A percentile compares a stretch with the other conserved stretches of the same genome.
Conservation (phyloP, 1,284 basidiomycete genomes). For the Cutaneotrichosporon cavernicola region DNA sequence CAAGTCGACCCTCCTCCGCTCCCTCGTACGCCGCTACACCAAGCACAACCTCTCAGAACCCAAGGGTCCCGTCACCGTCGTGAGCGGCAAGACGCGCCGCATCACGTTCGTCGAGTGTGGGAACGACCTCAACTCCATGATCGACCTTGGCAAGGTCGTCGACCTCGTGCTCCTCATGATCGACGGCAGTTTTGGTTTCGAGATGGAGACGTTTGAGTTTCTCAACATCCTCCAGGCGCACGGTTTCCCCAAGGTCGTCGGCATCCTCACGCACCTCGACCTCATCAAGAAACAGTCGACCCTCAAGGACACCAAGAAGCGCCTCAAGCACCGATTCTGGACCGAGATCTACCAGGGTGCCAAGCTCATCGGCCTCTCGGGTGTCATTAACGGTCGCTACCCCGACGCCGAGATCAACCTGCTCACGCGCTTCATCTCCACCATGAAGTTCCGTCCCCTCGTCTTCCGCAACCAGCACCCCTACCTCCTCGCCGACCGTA, state of each 20-base stretch:
- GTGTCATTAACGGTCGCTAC: slow-evolving; percentile 96
- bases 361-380: slow-evolving; percentile 96
- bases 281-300: slow-evolving; percentile 90
- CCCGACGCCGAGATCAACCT: slow-evolving; percentile 97
- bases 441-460: slow-evolving; percentile 98
- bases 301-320: slow-evolving; percentile 87
- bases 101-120: slow-evolving; percentile 97
- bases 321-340: slow-evolving; percentile 99
- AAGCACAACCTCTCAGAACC: slow-evolving; percentile 90
- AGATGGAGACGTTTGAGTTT: slow-evolving; percentile 99
- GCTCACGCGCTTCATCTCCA: slow-evolving; percentile 89
- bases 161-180: slow-evolving; percentile 97
- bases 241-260: slow-evolving; percentile 98
- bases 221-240: slow-evolving; percentile 95
- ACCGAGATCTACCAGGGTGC: slow-evolving; percentile 98
- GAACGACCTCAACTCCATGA: slow-evolving; percentile 96
- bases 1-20: slow-evolving; percentile 91
- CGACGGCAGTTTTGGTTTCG: slow-evolving; percentile 95
- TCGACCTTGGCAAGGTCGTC: slow-evolving; percentile 94
- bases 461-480: slow-evolving; percentile 93
- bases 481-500: slow-evolving; percentile 91
- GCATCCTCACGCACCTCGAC: slow-evolving; percentile 92
- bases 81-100: slow-evolving; percentile 82
- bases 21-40: slow-evolving; percentile 85
- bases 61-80: slow-evolving; percentile 94